Base-by-base conservation (phyloP, 192 early-diverging fungal species). In the Coemansia sp. region DNA sequence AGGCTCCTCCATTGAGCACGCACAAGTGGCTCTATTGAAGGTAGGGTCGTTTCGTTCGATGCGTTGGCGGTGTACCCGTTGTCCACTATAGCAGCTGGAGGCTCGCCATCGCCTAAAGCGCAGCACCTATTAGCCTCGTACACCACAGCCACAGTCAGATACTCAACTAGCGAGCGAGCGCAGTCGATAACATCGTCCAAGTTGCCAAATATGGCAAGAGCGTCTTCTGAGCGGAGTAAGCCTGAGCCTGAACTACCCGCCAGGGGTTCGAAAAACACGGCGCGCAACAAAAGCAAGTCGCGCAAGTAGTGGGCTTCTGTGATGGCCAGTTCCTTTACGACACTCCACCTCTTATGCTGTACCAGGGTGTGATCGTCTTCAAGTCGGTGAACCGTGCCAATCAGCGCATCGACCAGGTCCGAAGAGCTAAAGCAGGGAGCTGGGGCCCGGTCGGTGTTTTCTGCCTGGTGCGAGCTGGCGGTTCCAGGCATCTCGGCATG, bases 151-250 rank as follows among this genome's bases (percentile, higher is more conserved):
- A 81, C 84, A 8, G 88, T 85, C 66, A 95, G 69, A 36, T 87
- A 72, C n/a, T 83, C 87, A 2, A 92, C 74, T 48, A 95, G 83
- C n/a, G 85, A 80, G 12, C 80, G 70, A 17, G 91, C 89, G 60
- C 90, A 86, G 21, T 78, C 76, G 36, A 94, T 88, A 14, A 97
- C 86, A 4, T 86, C 86, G 10, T 88, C 86, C 37, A 97, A 77
- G 77, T 95, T 94, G 60, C 84, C 87, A 75, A 95, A 97, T 15
- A 97, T 73, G 5, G 82, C 73, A 68, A 88, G 89, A 23, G 87
- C 82, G 58, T 95, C 94, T 15, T 82, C 82, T 36, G 70, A 66
- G 23, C 87, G 83, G 32, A 91, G 85, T 23, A 83, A 67, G 1
- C 62, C 53, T 12, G 79, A 66, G 37, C 77, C 74, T 1, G 72